Conservation (phyloP, 495 filamentous ascomycete genomes). For the Penicillium subrubescens region DNA sequence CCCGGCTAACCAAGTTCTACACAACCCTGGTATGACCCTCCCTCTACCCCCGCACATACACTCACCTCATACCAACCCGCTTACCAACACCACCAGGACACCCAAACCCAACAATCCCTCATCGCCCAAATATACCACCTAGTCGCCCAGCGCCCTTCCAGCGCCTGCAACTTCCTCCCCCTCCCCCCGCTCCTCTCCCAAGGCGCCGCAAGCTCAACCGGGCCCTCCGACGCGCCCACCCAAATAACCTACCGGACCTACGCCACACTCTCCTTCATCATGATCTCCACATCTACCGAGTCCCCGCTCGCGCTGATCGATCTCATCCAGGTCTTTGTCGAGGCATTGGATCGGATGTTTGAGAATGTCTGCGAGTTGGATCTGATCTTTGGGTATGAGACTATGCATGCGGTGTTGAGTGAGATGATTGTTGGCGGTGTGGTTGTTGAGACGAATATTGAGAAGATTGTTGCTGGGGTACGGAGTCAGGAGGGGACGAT, state of each 20-base stretch:
- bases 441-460: constrained; percentile 89
- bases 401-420: constrained; percentile 82
- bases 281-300: constrained; percentile 96
- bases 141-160: constrained; percentile 80
- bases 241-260: constrained; percentile 98
- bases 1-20: constrained; percentile 97
- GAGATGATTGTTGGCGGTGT: constrained; percentile 98
- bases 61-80: constrained; percentile 13
- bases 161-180: constrained; percentile 96
- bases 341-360: constrained; percentile 90
- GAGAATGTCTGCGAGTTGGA: constrained; percentile 99
- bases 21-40: constrained; percentile 77
- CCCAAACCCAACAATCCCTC: constrained; percentile 90
- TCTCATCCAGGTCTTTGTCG: constrained; percentile 96
- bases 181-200: constrained; percentile 68
- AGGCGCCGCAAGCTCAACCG: constrained; percentile 59
- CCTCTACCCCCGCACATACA: neutral
- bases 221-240: constrained; percentile 84
- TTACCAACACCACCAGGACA: constrained; percentile 61
- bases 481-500: constrained; percentile 76
- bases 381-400: constrained; percentile 98
- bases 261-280: constrained; percentile 96
- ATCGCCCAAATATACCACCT: constrained; percentile 98
- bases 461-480: constrained; percentile 85
- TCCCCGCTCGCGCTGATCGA: constrained; percentile 94